Base-by-base conservation (phyloP, 2,329 filamentous ascomycete genomes). In the Rugonectria rugulosa region DNA sequence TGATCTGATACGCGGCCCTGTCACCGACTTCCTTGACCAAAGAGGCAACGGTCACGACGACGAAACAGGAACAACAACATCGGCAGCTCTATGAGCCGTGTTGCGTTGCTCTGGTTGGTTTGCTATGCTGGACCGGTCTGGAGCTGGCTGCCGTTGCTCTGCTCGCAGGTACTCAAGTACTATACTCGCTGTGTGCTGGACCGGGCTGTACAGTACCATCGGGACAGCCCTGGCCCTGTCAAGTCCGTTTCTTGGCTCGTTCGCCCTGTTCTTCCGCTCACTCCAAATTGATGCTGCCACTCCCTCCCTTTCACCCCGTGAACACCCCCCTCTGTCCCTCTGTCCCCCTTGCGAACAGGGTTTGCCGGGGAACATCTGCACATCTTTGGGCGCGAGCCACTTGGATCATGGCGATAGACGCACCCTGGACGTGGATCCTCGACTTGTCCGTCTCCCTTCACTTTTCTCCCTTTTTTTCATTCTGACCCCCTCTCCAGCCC, bases 341-440 rank as follows among this genome's bases (percentile, higher is more conserved):
- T 55, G 54, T 56, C 53, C 45, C 61, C 60, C 53, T 42, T 62
- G 46, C 52, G 41, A 58, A 46, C 62, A 57, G 60, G 63, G 59
- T 60, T 64, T 66, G 63, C 56, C 48, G 60, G 63, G 56, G 60
- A 65, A 64, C 60, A 56, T 46, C 38, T 57, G 43, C 24, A 34
- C 44, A 54, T 48, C 46, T 51, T 32, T 14, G 36, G 34, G 46
- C 42, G 41, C 40, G 41, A 52, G 47, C 53, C 38, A 56, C 53
- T 46, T 56, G 41, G 53, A 44, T 34, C 32, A 45, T 19, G 27
- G 23, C 44, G 8, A 32, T 56, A 45, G 26, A 29, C 19, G 15
- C 34, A 56, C 53, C 47, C 53, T 46, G n/a, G 47, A 14, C 14
- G 47, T 45, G 42, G 34, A 32, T 15, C 27, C 37, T 9, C 34